Percentiles rank a stretch among this genome's conserved stretches.
Conservation (phyloP, 306 rosid genomes). For the Fragaria vesca region DNA sequence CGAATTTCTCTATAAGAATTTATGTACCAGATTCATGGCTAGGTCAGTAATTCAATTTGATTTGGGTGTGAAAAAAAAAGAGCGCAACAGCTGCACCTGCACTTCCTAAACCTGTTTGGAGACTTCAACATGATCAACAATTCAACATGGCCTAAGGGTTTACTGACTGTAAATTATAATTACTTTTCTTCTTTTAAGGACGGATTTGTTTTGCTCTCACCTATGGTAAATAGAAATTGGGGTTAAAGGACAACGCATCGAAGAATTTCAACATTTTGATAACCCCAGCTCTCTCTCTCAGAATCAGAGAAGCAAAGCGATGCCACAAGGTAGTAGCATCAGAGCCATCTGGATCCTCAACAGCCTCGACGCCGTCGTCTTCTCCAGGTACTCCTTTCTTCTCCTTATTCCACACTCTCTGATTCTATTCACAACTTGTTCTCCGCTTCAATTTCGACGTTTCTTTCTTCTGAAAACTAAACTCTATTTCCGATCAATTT, state of each 20-base stretch:
- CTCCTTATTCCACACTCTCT: background rate
- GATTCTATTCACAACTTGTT: background rate
- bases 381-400: constrained; percentile 56
- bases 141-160: too few relatives aligned
- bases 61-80: too few relatives aligned
- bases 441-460: background rate
- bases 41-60: too few relatives aligned
- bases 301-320: constrained; percentile 37
- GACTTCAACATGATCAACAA: too few relatives aligned
- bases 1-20: too few relatives aligned
- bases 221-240: too few relatives aligned
- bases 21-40: too few relatives aligned
- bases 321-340: constrained; percentile 70
- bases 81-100: too few relatives aligned
- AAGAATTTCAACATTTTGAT: background rate
- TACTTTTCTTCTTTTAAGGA: too few relatives aligned
- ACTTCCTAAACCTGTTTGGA: too few relatives aligned
- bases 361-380: constrained; percentile 70
- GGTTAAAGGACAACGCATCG: background rate
- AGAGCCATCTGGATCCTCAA: constrained; percentile 97
- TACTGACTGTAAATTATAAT: too few relatives aligned
- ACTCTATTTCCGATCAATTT: background rate
- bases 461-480: background rate
- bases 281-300: background rate
- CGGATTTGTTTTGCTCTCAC: too few relatives aligned